Conservation (phyloP, 805 yeast species). For the Candida verbasci region DNA sequence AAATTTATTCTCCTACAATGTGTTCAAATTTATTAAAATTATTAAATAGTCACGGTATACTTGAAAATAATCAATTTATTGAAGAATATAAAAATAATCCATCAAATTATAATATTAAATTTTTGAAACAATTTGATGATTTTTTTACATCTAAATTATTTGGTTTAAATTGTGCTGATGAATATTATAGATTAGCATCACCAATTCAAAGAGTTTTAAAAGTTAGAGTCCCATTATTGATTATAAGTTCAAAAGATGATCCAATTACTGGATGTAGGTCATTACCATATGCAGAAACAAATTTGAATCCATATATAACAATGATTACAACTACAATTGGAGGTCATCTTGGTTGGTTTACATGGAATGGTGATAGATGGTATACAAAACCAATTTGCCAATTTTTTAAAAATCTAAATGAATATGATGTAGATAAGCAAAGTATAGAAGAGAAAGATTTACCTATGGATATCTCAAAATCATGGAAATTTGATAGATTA, state of each 20-base stretch:
- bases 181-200: constrained; percentile 63
- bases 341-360: constrained; percentile 63
- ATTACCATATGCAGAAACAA: constrained; percentile 48
- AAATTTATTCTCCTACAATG: constrained; percentile 40
- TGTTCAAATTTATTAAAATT: constrained; percentile 33
- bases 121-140: constrained; percentile 56
- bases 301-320: constrained; percentile 53
- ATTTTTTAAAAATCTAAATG: constrained; percentile 28
- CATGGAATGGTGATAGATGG: constrained; percentile 30
- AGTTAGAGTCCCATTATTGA: constrained; percentile 57
- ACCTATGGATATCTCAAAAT: constrained; percentile 23
- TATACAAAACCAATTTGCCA: constrained; percentile 33
- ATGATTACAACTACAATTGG: constrained; percentile 61
- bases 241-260: constrained; percentile 63
- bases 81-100: constrained; percentile 28
- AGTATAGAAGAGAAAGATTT: constrained; percentile 11
- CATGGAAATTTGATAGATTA: constrained; percentile 34
- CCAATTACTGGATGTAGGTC: constrained; percentile 55
- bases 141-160: constrained; percentile 56
- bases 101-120: constrained; percentile 24
- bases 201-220: constrained; percentile 53
- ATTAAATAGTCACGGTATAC: constrained; percentile 25
- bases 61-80: constrained; percentile 19
- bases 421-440: constrained; percentile 19
- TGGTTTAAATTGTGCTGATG: constrained; percentile 58